A percentile compares a stretch with the other conserved stretches of the same genome.
Conservation (phyloP, 139 green algal genomes). For the Cymbomonas tetramitiformis region DNA sequence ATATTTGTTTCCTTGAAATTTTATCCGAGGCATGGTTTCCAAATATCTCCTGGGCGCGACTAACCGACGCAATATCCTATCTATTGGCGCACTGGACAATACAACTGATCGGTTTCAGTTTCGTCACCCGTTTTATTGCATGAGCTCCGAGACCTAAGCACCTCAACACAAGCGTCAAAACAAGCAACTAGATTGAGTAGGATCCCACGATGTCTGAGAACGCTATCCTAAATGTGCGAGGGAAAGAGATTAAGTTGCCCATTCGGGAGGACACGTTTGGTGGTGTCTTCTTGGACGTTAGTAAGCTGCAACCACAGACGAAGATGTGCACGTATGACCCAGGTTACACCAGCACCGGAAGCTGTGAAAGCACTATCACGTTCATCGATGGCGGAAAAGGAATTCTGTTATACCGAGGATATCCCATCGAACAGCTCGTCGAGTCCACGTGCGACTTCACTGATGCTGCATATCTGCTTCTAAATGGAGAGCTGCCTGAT, state of each 20-base stretch:
- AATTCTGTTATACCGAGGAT: slow-evolving; percentile 49
- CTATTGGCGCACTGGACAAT: too few relatives aligned
- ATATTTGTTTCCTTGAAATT: too few relatives aligned
- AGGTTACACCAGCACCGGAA: slow-evolving; percentile 46
- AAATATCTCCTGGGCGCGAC: too few relatives aligned
- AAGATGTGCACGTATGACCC: slow-evolving; percentile 57
- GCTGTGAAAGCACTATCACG: slow-evolving; percentile 46
- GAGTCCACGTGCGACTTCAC: slow-evolving; percentile 41
- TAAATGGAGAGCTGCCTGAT: slow-evolving; percentile 49
- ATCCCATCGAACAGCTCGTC: slow-evolving; percentile 45
- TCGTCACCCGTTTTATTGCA: too few relatives aligned
- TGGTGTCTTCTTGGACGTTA: neutral
- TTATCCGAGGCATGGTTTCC: too few relatives aligned
- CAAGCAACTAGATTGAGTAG: too few relatives aligned
- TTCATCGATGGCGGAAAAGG: slow-evolving; percentile 56
- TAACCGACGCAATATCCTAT: too few relatives aligned
- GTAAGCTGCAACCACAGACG: neutral
- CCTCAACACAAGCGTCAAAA: too few relatives aligned
- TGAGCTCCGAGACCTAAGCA: too few relatives aligned
- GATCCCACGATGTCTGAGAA: too few relatives aligned
- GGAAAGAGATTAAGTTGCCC: neutral
- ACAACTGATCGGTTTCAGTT: too few relatives aligned
- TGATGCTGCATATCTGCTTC: slow-evolving; percentile 42
- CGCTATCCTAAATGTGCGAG: too few relatives aligned
- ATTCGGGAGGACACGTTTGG: neutral